Percentiles rank a stretch among this genome's conserved stretches.
Conservation (phyloP, 192 early-diverging fungal species). For the Coemansia sp. region DNA sequence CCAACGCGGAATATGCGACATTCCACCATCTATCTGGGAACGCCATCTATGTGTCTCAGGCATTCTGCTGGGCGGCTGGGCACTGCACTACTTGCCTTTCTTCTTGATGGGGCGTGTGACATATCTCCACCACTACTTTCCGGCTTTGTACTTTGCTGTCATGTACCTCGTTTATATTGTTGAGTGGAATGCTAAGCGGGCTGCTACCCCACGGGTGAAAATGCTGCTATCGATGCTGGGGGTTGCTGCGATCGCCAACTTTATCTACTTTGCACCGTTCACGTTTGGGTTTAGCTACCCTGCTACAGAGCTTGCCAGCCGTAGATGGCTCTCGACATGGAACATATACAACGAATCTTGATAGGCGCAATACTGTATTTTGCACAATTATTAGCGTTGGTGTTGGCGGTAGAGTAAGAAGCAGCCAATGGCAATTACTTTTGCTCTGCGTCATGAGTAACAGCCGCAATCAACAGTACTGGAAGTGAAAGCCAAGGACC, state of each 20-base stretch:
- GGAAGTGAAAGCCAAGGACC: no score
- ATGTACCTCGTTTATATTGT: slow-evolving; percentile 72
- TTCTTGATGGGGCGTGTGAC: slow-evolving; percentile 95
- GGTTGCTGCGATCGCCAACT: slow-evolving; percentile 56
- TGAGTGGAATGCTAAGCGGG: slow-evolving; percentile 67
- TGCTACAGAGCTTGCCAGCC: slow-evolving; percentile 55
- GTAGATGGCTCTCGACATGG: slow-evolving; percentile 77
- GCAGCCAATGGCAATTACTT: no score
- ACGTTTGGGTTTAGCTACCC: slow-evolving; percentile 81
- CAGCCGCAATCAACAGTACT: no score
- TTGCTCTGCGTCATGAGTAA: no score
- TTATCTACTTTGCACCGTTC: slow-evolving; percentile 76
- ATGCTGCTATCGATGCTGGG: slow-evolving; percentile 13
- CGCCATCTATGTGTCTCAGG: slow-evolving; percentile 72
- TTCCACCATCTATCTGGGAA: slow-evolving; percentile 57
- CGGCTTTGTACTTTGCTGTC: slow-evolving; percentile 90
- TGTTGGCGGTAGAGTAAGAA: no score
- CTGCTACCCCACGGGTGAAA: slow-evolving; percentile 20
- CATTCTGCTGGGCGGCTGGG: slow-evolving; percentile 83
- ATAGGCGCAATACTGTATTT: not conserved
- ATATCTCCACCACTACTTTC: slow-evolving; percentile 97
- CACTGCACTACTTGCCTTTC: slow-evolving; percentile 92
- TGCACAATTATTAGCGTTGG: no score
- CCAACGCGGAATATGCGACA: slow-evolving; percentile 53
- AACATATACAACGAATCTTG: slow-evolving; percentile 59